These are phyloP conservation scores for Diplocarpon rosae DNA, from an alignment of 2,329 filamentous ascomycete species.

Conservation along the genomic window DNA sequence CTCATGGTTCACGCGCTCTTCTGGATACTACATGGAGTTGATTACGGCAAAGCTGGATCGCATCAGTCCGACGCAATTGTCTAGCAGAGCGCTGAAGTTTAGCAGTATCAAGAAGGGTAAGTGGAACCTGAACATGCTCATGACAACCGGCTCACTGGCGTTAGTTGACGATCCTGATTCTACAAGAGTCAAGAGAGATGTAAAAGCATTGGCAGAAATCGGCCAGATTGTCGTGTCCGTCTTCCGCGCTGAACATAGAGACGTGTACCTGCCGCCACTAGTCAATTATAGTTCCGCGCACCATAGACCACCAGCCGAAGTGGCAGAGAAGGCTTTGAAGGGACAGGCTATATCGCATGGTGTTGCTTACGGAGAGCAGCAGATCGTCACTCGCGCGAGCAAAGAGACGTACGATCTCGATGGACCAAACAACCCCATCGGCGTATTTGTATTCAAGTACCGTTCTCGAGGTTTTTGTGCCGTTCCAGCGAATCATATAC, in stretches of 20 bases:
- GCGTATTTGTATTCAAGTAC: slow-evolving; percentile 16
- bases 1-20: slow-evolving; percentile 1
- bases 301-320: slow-evolving; percentile 6
- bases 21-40: slow-evolving; percentile 5
- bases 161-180: slow-evolving; percentile 15
- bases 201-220: slow-evolving; percentile 5
- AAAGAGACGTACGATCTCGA: slow-evolving; percentile 5
- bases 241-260: slow-evolving; percentile 3
- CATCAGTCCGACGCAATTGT: slow-evolving; percentile 5
- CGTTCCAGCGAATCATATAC: background rate
- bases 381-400: background rate
- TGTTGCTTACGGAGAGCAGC: slow-evolving; percentile 9
- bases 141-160: background rate
- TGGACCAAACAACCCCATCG: slow-evolving; percentile 7
- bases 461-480: slow-evolving; percentile 9
- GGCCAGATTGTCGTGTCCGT: slow-evolving; percentile 14
- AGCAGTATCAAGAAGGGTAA: slow-evolving; percentile 9
- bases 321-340: slow-evolving; percentile 9
- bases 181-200: slow-evolving; percentile 11
- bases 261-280: background rate
- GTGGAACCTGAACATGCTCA: background rate
- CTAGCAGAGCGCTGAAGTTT: slow-evolving; percentile 11
- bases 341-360: slow-evolving; percentile 12
- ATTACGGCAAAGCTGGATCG: slow-evolving; percentile 6
- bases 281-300: background rate